Conservation (phyloP, 805 yeast species). For the Schizosaccharomyces japonicus region DNA sequence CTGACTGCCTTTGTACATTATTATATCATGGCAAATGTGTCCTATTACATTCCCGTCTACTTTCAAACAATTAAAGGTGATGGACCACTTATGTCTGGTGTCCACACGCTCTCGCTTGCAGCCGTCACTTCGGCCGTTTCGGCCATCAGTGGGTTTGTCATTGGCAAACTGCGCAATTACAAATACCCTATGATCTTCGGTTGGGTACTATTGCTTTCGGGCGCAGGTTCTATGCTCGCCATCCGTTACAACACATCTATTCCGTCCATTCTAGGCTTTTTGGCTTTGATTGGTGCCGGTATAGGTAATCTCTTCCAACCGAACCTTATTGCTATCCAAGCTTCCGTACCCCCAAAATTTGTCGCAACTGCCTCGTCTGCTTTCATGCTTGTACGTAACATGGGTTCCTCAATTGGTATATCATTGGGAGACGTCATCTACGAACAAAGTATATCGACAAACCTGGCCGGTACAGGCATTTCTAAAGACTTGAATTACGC, state of each 20-base stretch:
- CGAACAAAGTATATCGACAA: background rate
- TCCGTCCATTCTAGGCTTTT: conserved; percentile 19
- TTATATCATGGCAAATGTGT: background rate
- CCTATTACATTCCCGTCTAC: conserved; percentile 26
- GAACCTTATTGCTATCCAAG: conserved; percentile 31
- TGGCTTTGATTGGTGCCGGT: conserved; percentile 21
- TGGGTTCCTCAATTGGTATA: background rate
- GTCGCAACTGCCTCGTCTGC: conserved; percentile 1
- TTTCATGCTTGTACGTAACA: background rate
- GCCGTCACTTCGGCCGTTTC: conserved; percentile 23
- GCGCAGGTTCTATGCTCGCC: conserved; percentile 19
- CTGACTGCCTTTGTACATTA: background rate
- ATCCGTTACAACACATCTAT: conserved; percentile 16
- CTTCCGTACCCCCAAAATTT: conserved; percentile 10
- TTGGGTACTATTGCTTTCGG: conserved; percentile 21
- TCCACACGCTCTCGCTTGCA: conserved; percentile 24
- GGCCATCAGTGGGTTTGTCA: conserved; percentile 23
- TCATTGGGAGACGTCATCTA: background rate
- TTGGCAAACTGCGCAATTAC: conserved; percentile 23
- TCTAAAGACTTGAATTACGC: background rate
- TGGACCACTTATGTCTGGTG: conserved; percentile 20
- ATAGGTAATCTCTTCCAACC: conserved; percentile 32
- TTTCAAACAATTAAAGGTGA: conserved; percentile 24
- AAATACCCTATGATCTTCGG: conserved; percentile 22
- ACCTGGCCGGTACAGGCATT: background rate